Evolutionary conservation across 2,329 filamentous ascomycete species (phyloP).

Genomic region (Arthrobotrys conoides): DNA sequence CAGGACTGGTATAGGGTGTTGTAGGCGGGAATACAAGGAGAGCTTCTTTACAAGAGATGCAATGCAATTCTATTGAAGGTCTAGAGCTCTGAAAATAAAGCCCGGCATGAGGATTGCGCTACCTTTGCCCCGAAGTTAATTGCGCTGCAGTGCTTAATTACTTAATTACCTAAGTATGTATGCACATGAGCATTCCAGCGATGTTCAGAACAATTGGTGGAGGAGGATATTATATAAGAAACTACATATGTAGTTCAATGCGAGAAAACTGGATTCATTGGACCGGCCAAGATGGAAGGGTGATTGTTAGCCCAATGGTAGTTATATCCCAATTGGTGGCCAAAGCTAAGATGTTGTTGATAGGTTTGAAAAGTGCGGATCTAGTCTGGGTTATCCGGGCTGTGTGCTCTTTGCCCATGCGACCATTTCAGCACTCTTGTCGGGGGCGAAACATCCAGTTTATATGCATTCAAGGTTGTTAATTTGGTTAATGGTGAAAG

Average conservation of each 20-base stretch:
- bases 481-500: background rate
- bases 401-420: background rate
- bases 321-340: background rate
- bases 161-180: too few species aligned
- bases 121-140: background rate
- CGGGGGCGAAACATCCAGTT: conserved; percentile 6
- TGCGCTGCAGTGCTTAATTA: too few species aligned
- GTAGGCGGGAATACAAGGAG: background rate
- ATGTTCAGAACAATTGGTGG: background rate
- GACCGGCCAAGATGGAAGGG: conserved; percentile 10
- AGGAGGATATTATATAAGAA: conserved; percentile 8
- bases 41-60: conserved; percentile 1
- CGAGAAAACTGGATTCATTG: background rate
- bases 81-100: background rate
- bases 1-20: too few species aligned
- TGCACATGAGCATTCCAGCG: background rate
- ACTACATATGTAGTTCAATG: background rate
- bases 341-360: conserved; percentile 3
- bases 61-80: background rate
- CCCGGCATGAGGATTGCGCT: background rate
- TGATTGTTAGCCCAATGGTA: background rate
- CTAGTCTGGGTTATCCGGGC: background rate
- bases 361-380: background rate
- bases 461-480: conserved; percentile 12
- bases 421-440: background rate